These are phyloP conservation scores for Diatrype stigma DNA, from an alignment of 2,329 filamentous ascomycete genomes.

Conservation along the genomic window DNA sequence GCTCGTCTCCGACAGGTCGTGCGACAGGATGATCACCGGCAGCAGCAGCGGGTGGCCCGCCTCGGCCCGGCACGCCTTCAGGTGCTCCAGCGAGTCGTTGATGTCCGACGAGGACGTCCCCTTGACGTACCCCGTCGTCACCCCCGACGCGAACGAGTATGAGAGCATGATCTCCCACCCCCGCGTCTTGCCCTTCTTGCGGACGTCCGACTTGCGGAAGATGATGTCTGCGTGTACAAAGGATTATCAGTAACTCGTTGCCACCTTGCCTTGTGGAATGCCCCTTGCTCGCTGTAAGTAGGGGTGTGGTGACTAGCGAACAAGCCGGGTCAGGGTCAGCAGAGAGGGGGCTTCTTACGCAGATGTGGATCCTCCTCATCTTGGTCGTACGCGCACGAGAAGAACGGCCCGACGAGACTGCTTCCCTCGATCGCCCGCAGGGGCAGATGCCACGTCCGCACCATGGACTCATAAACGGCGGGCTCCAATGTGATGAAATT, in stretches of 20 bases:
- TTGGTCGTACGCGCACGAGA: conserved; percentile 56
- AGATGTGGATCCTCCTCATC: conserved; percentile 54
- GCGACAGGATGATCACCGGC: conserved; percentile 53
- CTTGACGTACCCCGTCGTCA: conserved; percentile 60
- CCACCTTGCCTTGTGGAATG: too few relatives aligned
- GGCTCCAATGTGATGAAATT: conserved; percentile 49
- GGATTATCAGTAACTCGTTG: not conserved
- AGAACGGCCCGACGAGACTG: conserved; percentile 58
- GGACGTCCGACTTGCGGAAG: conserved; percentile 62
- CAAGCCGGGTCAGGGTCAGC: not conserved
- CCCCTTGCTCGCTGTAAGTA: too few relatives aligned
- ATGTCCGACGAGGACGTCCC: conserved; percentile 56
- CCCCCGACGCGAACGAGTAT: conserved; percentile 47
- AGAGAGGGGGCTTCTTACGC: conserved; percentile 38
- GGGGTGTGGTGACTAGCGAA: not conserved
- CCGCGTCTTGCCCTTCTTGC: conserved; percentile 59
- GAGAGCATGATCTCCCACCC: conserved; percentile 63
- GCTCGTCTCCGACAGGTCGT: conserved; percentile 52
- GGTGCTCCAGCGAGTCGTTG: conserved; percentile 43
- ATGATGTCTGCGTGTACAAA: conserved; percentile 50
- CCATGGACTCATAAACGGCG: conserved; percentile 52
- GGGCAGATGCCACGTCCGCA: conserved; percentile 49
- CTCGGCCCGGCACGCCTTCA: conserved; percentile 45
- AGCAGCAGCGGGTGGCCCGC: conserved; percentile 56
- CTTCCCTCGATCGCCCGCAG: conserved; percentile 55